Conservation (phyloP, 2,329 filamentous ascomycete genomes). For the Neobulgaria alba region DNA sequence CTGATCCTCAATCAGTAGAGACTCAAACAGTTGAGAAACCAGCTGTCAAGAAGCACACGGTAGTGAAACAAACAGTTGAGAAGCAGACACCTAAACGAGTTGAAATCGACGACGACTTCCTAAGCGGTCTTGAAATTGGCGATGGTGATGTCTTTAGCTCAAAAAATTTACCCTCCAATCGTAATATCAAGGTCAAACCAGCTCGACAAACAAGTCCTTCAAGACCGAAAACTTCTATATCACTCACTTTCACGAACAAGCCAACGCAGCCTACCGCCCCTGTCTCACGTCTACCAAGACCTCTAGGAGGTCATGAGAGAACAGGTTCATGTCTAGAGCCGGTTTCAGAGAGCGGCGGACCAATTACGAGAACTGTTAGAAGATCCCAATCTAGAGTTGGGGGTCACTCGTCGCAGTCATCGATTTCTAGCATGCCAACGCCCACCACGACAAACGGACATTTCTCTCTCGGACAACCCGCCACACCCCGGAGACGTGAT, state of each 20-base stretch:
- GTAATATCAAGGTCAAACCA: slow-evolving; percentile 82
- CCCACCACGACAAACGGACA: slow-evolving; percentile 48
- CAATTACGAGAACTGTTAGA: slow-evolving; percentile 50
- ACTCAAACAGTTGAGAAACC: too few species aligned
- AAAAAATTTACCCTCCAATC: slow-evolving; percentile 75
- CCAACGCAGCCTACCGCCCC: slow-evolving; percentile 35
- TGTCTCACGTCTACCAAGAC: slow-evolving; percentile 69
- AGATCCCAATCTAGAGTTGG: slow-evolving; percentile 60
- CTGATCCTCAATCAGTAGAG: slow-evolving; percentile 38
- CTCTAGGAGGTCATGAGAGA: slow-evolving; percentile 58
- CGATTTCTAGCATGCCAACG: slow-evolving; percentile 53
- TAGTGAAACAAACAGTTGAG: too few species aligned
- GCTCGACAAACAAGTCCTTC: slow-evolving; percentile 59
- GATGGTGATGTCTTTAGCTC: slow-evolving; percentile 74
- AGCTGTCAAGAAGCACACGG: too few species aligned
- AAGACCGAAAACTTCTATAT: slow-evolving; percentile 66
- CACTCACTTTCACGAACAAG: slow-evolving; percentile 86
- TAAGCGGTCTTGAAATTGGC: slow-evolving; percentile 79
- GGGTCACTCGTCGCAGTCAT: slow-evolving; percentile 62
- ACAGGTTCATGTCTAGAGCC: slow-evolving; percentile 76
- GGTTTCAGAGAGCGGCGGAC: slow-evolving; percentile 80
- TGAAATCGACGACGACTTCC: slow-evolving; percentile 60
- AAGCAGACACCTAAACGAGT: slow-evolving; percentile 25
- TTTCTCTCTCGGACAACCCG: slow-evolving; percentile 41
- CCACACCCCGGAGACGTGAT: slow-evolving; percentile 53